Percentiles rank a stretch among this genome's conserved stretches.
phyloP scores from a whole-genome alignment of 139 green algal species.

The Spirogloea muscicola region DNA sequence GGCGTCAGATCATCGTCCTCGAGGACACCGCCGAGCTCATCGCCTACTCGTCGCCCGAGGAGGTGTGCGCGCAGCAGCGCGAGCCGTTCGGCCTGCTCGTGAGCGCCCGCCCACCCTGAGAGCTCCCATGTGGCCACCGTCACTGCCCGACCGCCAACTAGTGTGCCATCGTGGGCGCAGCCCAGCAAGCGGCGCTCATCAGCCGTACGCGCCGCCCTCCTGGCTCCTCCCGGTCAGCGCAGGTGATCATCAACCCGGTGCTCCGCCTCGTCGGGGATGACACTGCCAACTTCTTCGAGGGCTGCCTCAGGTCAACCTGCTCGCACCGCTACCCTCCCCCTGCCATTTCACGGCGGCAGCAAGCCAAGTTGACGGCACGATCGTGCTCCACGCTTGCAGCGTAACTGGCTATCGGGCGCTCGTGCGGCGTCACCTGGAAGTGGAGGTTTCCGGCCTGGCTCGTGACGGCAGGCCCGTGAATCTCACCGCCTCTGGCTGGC shows the following conservation, averaged over 20 bases:
- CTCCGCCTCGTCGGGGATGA: constrained; percentile 5
- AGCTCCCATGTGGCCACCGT: too few species aligned
- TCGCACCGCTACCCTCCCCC: too few species aligned
- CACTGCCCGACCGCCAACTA: too few species aligned
- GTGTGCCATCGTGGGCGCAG: too few species aligned
- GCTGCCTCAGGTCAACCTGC: constrained; percentile 42
- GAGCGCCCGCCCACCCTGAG: too few species aligned
- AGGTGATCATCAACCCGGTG: constrained; percentile 51
- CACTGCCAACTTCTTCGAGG: constrained; percentile 46
- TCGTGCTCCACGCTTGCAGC: too few species aligned
- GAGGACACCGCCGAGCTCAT: constrained; percentile 46
- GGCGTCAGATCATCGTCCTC: constrained; percentile 49
- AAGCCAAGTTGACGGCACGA: too few species aligned
- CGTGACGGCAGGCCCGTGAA: constrained; percentile 27
- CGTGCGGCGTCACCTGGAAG: constrained; percentile 40
- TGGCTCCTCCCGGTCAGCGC: background rate
- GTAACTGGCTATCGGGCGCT: constrained; percentile 42
- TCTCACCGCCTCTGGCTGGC: constrained; percentile 31
- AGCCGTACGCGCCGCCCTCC: too few species aligned
- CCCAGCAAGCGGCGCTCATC: too few species aligned
- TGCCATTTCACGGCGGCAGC: too few species aligned
- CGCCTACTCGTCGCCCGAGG: constrained; percentile 3
- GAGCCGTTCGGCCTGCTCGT: constrained; percentile 41
- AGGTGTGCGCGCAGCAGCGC: constrained; percentile 26
- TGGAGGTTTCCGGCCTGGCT: constrained; percentile 25